These are phyloP conservation scores for Tulasnella sp. DNA, from an alignment of 768 basidiomycete species.

Conservation along the genomic window DNA sequence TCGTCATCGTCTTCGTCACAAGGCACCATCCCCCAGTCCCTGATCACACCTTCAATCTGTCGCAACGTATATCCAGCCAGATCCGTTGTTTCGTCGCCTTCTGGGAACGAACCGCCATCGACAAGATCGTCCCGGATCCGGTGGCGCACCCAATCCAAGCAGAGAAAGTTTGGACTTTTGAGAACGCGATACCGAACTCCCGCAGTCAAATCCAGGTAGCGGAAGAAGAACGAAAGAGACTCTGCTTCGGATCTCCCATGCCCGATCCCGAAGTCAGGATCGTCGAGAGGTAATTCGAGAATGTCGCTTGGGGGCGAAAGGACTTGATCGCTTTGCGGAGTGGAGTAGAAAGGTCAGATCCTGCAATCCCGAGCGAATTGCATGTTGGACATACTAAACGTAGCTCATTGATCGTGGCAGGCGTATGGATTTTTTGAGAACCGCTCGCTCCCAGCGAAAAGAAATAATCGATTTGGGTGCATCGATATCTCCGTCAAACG, in stretches of 20 bases:
- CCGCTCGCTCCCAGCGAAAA: neutral
- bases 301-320: conserved; percentile 17
- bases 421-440: neutral
- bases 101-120: conserved; percentile 9
- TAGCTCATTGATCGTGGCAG: neutral
- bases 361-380: neutral
- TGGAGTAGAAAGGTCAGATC: neutral
- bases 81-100: conserved; percentile 9
- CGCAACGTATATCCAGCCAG: conserved; percentile 10
- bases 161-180: conserved; percentile 20
- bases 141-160: conserved; percentile 20
- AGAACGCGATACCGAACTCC: conserved; percentile 19
- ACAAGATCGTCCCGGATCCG: conserved; percentile 20
- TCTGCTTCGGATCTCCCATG: conserved; percentile 13
- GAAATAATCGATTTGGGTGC: neutral
- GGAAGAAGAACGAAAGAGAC: conserved; percentile 21
- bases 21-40: conserved; percentile 8
- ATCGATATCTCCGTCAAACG: conserved; percentile 2
- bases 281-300: conserved; percentile 10
- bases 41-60: conserved; percentile 2
- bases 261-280: conserved; percentile 12
- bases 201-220: conserved; percentile 12
- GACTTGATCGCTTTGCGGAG: conserved; percentile 1
- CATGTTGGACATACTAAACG: neutral
- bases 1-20: conserved; percentile 8